Evolutionary conservation across 2,329 filamentous ascomycete species (phyloP), one percentile per base, ranked within the genome.

Genomic region (Paracoccidioides brasiliensis): DNA sequence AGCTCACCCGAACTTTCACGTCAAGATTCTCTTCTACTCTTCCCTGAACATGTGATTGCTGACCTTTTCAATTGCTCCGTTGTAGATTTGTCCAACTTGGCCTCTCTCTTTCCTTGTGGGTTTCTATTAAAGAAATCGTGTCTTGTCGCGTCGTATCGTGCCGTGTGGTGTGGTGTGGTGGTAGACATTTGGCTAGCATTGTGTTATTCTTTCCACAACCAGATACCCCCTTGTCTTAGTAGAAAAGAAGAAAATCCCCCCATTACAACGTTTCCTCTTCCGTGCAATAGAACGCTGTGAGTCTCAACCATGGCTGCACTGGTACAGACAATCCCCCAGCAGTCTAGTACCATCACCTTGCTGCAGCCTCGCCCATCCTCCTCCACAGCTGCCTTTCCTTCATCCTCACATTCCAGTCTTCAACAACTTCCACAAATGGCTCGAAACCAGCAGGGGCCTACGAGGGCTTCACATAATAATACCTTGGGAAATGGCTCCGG

Each of bases 321-420:
- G 77, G 85, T 90, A 67, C 88, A 91, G 75, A 82, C 85, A 59
- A 87, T 86, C 69, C 81, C 86, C 66, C 84, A 88, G 74, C 85
- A 88, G 72, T 82, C 83, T 67, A 78, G 79, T 71, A 83, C 85
- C 63, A 79, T 83, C 65, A 84, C 84, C 61, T 85, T 90, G 80
- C 82, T 90, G 66, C 86, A 89, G 70, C 80, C 84, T 64, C 81
- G 84, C 69, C 81, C 84, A 59, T 78, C 79, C 55, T 79, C 80
- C 55, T 79, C 78, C 65, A 79, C 79, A 63, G 81, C 84, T 58
- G 60, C 65, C 54, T 61, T 63, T 22, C 57, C 67, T 33, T 63
- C 66, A 10, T 59, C 67, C 43, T 67, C 70, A 51, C 61, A 64
- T 38, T 62, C 63, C 43, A 64, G 67, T 52, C 59, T 75, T 74